phyloP scores from a whole-genome alignment of 1,139 yeast genomes.

The Magnusiomyces clavatus region DNA sequence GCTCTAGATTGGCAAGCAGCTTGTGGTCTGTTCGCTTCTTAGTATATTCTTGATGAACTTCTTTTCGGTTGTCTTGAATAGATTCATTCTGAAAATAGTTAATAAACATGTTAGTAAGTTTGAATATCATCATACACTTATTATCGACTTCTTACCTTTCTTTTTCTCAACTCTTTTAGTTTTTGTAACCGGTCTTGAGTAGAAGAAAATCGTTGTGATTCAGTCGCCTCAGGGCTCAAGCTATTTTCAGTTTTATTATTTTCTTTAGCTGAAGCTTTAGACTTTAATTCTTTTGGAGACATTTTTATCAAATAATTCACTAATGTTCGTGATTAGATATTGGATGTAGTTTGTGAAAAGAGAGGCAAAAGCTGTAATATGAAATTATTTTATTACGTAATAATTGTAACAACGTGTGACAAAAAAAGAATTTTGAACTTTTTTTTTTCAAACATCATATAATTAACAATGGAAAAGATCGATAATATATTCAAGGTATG shows the following conservation, averaged over 20 bases:
- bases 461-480: slow-evolving; percentile 8
- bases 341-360: neutral
- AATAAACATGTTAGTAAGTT: no score
- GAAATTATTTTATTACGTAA: neutral
- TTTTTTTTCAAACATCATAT: no score
- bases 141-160: neutral
- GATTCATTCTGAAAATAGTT: slow-evolving; percentile 16
- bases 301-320: neutral
- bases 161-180: slow-evolving; percentile 13
- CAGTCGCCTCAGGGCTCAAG: no score
- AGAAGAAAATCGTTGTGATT: neutral
- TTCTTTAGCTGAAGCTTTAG: neutral
- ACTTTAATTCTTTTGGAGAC: neutral
- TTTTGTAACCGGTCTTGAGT: slow-evolving; percentile 4
- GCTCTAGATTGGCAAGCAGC: slow-evolving; percentile 29
- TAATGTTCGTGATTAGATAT: neutral
- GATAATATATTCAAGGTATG: slow-evolving; percentile 17
- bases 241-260: neutral
- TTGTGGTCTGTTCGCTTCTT: slow-evolving; percentile 30
- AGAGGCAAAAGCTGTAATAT: neutral
- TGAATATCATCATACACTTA: slow-evolving; percentile 15
- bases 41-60: slow-evolving; percentile 37
- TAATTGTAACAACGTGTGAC: neutral
- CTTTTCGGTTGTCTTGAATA: slow-evolving; percentile 34
- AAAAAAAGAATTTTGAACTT: neutral